Base-by-base conservation (phyloP, 169 alveolate genomes). In the Plasmodium coatneyi region DNA sequence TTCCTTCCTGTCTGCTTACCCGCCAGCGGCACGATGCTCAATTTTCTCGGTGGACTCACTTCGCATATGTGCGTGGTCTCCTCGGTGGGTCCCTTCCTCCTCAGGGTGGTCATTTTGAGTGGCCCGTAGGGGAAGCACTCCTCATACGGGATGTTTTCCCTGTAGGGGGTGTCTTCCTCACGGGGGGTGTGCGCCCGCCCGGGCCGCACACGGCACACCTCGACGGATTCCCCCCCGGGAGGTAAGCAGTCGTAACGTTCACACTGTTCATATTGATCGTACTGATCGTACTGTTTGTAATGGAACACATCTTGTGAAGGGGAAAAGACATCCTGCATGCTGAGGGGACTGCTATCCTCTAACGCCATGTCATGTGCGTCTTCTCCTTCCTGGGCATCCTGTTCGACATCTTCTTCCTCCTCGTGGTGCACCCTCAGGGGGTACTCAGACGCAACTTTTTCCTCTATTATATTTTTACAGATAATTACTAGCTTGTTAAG, bases 391-490 rank as follows among this genome's bases (percentile, higher is more conserved):
- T 49, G 10, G 7, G 0, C 34, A 5, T 82, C 43, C 12, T 22
- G 19, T 0, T 28, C 66, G n/a, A 0, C 66, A n/a, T 43, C 49
- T 36, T 9, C 41, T 2, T 2, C 39, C 32, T 1, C 66, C 46
- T 22, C 83, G 28, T 30, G 12, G 46, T 52, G 41, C 72, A 80
- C 66, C 36, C 76, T 25, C 14, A 30, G 71, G 32, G 71, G 74
- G 74, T 83, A 36, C 22, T 83, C 70, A 39, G 5, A 34, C 10
- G 41, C 22, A 1, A 56, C 60, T 16, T 84, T 71, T 0, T 84
- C 92, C 0, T 84, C 80, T 1, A 84, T 84, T 72, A 84, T 84
- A 46, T 84, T 84, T 28, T 72, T 84, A 49, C 92, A 84, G 56
- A 84, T 84, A 28, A 72, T 72, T 30, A 84, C 54, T 32, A 84